Percentiles rank a stretch among this genome's conserved stretches.
These are phyloP conservation scores for Tephrocybe sp. DNA, from an alignment of 768 basidiomycete species.

Conservation along the genomic window DNA sequence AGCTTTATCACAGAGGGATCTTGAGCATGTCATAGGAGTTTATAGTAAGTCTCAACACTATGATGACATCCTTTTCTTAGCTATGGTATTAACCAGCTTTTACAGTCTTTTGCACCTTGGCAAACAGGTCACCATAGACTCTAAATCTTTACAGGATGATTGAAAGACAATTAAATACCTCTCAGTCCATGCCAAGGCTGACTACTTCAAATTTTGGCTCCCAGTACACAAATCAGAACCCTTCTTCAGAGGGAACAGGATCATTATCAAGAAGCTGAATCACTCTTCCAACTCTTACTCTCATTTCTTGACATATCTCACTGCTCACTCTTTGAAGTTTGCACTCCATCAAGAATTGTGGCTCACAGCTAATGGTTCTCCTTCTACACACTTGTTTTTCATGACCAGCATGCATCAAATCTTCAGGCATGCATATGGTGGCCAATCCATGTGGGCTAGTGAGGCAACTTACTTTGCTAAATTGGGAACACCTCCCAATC, in stretches of 20 bases:
- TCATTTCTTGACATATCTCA: too few relatives aligned
- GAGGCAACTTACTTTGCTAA: neutral
- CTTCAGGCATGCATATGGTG: neutral
- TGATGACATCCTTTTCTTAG: constrained; percentile 23
- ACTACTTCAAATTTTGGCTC: neutral
- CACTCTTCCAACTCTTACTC: too few relatives aligned
- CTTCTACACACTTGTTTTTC: neutral
- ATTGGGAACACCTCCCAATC: neutral
- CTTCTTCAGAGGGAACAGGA: too few relatives aligned
- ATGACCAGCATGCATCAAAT: neutral
- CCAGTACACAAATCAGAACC: neutral
- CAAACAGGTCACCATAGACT: constrained; percentile 15
- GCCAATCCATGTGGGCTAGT: neutral
- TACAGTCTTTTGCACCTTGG: constrained; percentile 25
- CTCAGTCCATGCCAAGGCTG: neutral
- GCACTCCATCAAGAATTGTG: neutral
- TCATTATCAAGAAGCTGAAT: too few relatives aligned
- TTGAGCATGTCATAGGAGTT: neutral
- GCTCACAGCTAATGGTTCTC: neutral
- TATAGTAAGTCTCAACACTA: neutral
- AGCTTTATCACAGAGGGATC: neutral
- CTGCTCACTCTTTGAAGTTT: too few relatives aligned
- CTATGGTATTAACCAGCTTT: constrained; percentile 25
- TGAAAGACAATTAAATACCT: too few relatives aligned
- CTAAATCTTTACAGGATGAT: neutral